phyloP scores from a whole-genome alignment of 1,139 yeast species.

The Magnusiomyces starmeri region DNA sequence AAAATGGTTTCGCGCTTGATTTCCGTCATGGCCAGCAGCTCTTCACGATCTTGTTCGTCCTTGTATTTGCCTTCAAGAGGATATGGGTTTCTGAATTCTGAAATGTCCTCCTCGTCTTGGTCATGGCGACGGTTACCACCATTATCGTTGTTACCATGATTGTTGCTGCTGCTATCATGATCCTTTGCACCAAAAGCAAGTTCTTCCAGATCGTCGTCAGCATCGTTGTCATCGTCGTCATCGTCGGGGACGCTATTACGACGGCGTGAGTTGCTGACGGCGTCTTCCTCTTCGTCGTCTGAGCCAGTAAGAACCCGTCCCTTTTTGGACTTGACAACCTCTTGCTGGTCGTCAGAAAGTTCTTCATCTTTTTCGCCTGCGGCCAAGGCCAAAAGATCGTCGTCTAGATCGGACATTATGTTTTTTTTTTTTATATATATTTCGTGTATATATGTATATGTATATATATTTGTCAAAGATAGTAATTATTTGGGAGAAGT shows the following conservation, averaged over 20 bases:
- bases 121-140: slow-evolving; percentile 22
- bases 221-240: slow-evolving; percentile 30
- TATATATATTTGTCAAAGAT: no score
- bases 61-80: slow-evolving; percentile 90
- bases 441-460: no score
- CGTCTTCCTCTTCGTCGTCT: slow-evolving; percentile 2
- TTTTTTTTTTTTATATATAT: background rate
- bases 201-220: slow-evolving; percentile 34
- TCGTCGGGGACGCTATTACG: slow-evolving; percentile 26
- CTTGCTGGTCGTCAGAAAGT: slow-evolving; percentile 21
- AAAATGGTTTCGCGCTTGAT: slow-evolving; percentile 83
- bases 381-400: slow-evolving; percentile 85
- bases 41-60: slow-evolving; percentile 67
- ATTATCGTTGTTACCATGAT: slow-evolving; percentile 21
- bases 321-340: background rate
- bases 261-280: background rate
- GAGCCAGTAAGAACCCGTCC: background rate
- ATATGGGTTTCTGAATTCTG: slow-evolving; percentile 56
- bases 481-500: no score
- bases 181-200: slow-evolving; percentile 22
- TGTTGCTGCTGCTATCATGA: slow-evolving; percentile 15
- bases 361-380: slow-evolving; percentile 49
- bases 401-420: slow-evolving; percentile 37
- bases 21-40: slow-evolving; percentile 73
- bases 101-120: slow-evolving; percentile 22